Evolutionary conservation across 257 asterid species (phyloP).

Genomic region (Linderniella brevidens): DNA sequence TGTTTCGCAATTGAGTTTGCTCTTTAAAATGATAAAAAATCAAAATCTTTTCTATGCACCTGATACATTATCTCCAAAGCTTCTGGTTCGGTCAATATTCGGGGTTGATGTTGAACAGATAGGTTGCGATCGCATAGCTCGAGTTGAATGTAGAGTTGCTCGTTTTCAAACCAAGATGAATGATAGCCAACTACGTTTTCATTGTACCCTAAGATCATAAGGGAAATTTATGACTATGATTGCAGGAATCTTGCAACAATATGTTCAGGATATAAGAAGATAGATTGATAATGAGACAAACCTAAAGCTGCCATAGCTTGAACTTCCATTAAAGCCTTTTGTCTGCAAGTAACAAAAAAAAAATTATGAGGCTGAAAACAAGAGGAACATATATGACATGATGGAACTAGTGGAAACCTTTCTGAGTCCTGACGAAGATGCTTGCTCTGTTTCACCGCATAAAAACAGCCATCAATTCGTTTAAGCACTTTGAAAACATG

Average conservation of each 20-base stretch:
- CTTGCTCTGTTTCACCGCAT: conserved; percentile 73
- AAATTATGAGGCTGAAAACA: conserved; percentile 6
- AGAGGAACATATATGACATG: not conserved
- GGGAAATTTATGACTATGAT: not conserved
- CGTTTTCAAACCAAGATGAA: conserved; percentile 87
- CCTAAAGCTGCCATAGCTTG: conserved; percentile 93
- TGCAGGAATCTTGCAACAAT: not conserved
- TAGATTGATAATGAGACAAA: conserved; percentile 15
- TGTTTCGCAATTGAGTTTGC: too few relatives aligned
- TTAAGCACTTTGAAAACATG: conserved; percentile 71
- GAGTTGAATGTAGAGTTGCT: conserved; percentile 77
- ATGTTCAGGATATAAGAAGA: too few relatives aligned
- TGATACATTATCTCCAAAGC: conserved; percentile 64
- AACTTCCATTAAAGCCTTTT: conserved; percentile 95
- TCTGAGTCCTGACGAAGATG: conserved; percentile 64
- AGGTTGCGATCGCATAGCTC: conserved; percentile 89
- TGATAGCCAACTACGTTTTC: conserved; percentile 69
- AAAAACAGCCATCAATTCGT: conserved; percentile 88
- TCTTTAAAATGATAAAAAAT: too few relatives aligned
- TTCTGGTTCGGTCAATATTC: conserved; percentile 41
- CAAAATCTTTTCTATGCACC: conserved; percentile 23
- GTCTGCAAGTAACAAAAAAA: conserved; percentile 25
- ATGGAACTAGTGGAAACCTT: conserved; percentile 24
- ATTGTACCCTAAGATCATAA: conserved; percentile 52
- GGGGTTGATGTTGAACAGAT: conserved; percentile 24